phyloP scores from a whole-genome alignment of 2,329 filamentous ascomycete genomes.

The Hysterium pulicare region DNA sequence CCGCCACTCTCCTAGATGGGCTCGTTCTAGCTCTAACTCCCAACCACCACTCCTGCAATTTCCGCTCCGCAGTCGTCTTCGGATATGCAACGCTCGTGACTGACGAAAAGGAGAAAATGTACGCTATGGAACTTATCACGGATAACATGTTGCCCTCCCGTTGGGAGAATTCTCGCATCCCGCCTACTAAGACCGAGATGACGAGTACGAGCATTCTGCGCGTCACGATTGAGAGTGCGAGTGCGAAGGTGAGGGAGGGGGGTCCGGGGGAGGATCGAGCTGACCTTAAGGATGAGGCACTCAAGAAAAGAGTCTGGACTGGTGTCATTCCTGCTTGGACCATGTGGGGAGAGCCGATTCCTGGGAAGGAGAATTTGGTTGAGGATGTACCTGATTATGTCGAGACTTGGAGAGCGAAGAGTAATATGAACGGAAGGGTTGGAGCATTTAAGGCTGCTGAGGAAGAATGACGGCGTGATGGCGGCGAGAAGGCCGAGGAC shows the following conservation, averaged over 20 bases:
- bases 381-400: conserved; percentile 1
- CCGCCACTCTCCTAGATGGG: conserved; percentile 13
- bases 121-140: conserved; percentile 15
- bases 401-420: conserved; percentile 1
- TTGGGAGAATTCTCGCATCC: conserved; percentile 11
- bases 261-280: conserved; percentile 12
- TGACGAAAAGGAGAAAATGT: conserved; percentile 10
- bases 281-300: conserved; percentile 13
- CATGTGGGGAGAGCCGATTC: conserved; percentile 3
- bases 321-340: conserved; percentile 12
- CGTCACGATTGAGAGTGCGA: conserved; percentile 11
- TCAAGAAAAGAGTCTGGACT: conserved; percentile 12
- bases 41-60: conserved; percentile 15
- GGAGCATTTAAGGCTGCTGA: conserved; percentile 1
- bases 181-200: conserved; percentile 15
- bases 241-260: conserved; percentile 14
- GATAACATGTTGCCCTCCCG: conserved; percentile 12
- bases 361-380: neutral
- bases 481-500: neutral
- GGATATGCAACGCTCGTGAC: conserved; percentile 11
- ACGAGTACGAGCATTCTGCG: conserved; percentile 11
- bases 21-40: conserved; percentile 15
- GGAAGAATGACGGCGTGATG: neutral
- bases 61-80: conserved; percentile 11
- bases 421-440: conserved; percentile 2